Base-by-base conservation (phyloP, 1,139 yeast species). In the Hyphopichia pseudoburtonii region DNA sequence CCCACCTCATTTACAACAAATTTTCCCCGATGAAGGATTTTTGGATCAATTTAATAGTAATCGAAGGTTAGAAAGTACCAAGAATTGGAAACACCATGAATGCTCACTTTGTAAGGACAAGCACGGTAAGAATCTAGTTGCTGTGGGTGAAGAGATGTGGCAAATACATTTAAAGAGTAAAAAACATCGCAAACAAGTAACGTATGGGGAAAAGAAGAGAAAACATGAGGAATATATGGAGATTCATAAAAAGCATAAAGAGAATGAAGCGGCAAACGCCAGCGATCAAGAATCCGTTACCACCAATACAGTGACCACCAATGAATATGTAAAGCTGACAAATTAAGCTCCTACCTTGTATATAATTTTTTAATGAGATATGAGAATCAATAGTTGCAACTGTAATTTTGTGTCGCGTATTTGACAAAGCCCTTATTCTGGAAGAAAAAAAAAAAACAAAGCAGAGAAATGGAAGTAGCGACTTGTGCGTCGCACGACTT, bases 121-220 rank as follows among this genome's bases (percentile, higher is more conserved):
- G 28, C 65, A 71, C 3, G 82, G 82, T 2, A 64, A 75, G 5
- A 73, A 77, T 0, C 59, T 85, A 17, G 73, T 86, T 1, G 74
- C 86, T 1, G 81, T 92, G 7, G 97, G 97, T 0, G 80, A 80
- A 35, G 76, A 73, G 3, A 83, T 76, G 35, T 88, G 89, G 84
- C 60, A 73, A 4, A 68, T 73, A 3, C 98, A 92, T 57, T 41
- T 80, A 33, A 64, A 66, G 18, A 82, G 96, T 42, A 69, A 80
- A 42, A 71, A 86, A 39, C 96, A 88, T 45, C 63, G 52, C 44
- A 53, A 55, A 35, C 57, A 48, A 36, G 39, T 52, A 14, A 46
- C 48, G 12, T 47, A 49, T 5, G 45, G 46, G 7, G 52, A 46
- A 19, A 46, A 45, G 27, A 50, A 51, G 29, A 39, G 51, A 5